Conservation (phyloP, 768 basidiomycete genomes). For the Postia placenta region DNA sequence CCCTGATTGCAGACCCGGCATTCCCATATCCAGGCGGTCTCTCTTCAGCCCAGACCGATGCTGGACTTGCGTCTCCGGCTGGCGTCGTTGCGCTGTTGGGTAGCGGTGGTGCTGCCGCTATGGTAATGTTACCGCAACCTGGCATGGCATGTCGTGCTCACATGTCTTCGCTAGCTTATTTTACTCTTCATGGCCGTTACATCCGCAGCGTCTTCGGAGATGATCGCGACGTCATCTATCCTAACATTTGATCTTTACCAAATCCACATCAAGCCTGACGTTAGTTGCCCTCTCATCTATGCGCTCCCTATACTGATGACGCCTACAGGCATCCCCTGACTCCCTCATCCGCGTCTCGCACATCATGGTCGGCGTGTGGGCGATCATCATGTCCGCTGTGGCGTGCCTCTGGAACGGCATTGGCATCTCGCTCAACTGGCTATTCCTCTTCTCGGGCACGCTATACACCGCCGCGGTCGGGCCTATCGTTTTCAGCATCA, state of each 20-base stretch:
- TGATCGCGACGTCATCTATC: constrained; percentile 23
- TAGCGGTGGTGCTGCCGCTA: constrained; percentile 21
- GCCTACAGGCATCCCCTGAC: constrained; percentile 14
- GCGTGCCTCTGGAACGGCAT: constrained; percentile 23
- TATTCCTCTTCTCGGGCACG: constrained; percentile 5
- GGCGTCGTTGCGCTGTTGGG: constrained; percentile 22
- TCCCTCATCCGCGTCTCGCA: constrained; percentile 21
- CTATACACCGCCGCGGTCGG: constrained; percentile 3
- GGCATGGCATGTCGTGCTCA: neutral
- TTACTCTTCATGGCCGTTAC: constrained; percentile 26
- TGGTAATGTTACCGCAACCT: constrained; percentile 8
- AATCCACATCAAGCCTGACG: constrained; percentile 3
- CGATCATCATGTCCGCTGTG: constrained; percentile 19
- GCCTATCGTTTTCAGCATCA: constrained; percentile 1
- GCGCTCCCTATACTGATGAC: neutral
- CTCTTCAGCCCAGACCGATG: constrained; percentile 8
- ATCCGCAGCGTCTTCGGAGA: constrained; percentile 20
- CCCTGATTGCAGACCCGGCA: neutral
- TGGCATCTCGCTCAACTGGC: constrained; percentile 14
- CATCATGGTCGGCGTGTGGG: constrained; percentile 21
- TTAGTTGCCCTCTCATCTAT: neutral
- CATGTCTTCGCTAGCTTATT: constrained; percentile 7
- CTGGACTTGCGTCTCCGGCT: constrained; percentile 24
- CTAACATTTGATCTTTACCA: constrained; percentile 10
- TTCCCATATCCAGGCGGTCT: constrained; percentile 8